Base-by-base conservation (phyloP, 2,329 filamentous ascomycete species). In the Aspergillus spinulosporus region DNA sequence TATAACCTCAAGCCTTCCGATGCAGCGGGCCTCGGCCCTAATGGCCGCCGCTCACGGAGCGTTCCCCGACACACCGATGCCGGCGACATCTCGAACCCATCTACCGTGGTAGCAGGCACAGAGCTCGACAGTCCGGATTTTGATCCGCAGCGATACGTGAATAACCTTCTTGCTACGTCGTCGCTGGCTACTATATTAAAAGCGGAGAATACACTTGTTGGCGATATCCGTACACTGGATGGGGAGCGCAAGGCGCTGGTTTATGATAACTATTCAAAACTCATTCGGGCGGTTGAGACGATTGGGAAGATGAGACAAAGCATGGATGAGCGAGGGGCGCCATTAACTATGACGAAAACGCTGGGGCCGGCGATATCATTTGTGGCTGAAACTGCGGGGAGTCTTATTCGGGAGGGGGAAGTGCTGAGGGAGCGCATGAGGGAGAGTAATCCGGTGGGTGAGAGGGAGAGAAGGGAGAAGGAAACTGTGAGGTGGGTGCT, bases 251-350 rank as follows among this genome's bases (percentile, higher is more conserved):
- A 99, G 76, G 92, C 93, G 1, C 77, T 99, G 59, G 94, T 99
- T 3, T 99, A 99, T 73, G 93, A 99, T 72, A 99, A 99, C 71
- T 99, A 97, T 74, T 94, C 89, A 64, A 97, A 97, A 76, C 77
- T 99, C 63, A 97, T 99, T 63, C 85, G 88, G n/a, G 94, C 94
- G 1, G 97, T 95, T 8, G 93, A 96, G 74, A 97, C 93, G 2
- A 99, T 99, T 67, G 84, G 89, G 49, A 91, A 90, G 76, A 79
- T 80, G 77, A 70, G 77, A 32, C 68, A 66, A 56, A 78, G 76
- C 56, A 78, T 80, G 72, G 77, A 79, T 61, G 74, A 77, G 48
- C 68, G 74, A 3, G 69, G 74, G 2, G 70, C 72, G 8, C 74
- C 78, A n/a, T 67, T 79, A 65, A 74, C 72, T 0, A 74, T 78